Evolutionary conservation across 768 basidiomycete genomes (phyloP), one percentile per base, ranked within the genome.

Genomic region (Suillus tomentosus): DNA sequence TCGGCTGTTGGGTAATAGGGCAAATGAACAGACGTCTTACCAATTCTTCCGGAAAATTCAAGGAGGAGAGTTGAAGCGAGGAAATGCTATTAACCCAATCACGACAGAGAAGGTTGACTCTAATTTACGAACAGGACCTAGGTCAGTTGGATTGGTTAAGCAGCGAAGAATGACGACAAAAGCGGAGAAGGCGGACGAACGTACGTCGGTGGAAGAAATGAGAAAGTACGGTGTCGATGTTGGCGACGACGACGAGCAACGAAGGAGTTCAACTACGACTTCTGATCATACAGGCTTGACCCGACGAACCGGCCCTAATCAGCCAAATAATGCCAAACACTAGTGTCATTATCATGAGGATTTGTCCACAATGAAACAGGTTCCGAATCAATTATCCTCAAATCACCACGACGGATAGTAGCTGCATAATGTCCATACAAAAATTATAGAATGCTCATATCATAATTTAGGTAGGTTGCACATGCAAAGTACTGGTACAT

Each of bases 271-370:
- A 66, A 72, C 57, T 66, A 55, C 70, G 70, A 64, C 73, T 61
- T 68, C 65, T 65, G 65, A 69, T 65, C 69, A 54, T 62, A 61
- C 69, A 63, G 55, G 56, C 47, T 31, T 24, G n/a, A 45, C 39
- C 62, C 68, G 70, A 67, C 71, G 64, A 67, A 72, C 74, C 74
- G 71, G 74, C 74, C 74, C 74, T 76, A 76, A 77, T 68, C 13
- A 74, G 19, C 64, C 69, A 76, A 76, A 77, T 65, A 76, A 45
- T 15, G n/a, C 13, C 74, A 76, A 76, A 76, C 2, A 60, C 67
- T 7, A 9, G 8, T 24, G 14, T 22, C 3, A 22, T 55, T 24
- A 40, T 37, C 36, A 37, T 37, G 36, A 37, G 36, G 36, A 8
- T 10, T 10, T 37, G 24, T 24, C 48, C 24, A 50, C 22, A 50